phyloP scores from a whole-genome alignment of 108 stramenopile genomes.

The Nitzschia sp. region DNA sequence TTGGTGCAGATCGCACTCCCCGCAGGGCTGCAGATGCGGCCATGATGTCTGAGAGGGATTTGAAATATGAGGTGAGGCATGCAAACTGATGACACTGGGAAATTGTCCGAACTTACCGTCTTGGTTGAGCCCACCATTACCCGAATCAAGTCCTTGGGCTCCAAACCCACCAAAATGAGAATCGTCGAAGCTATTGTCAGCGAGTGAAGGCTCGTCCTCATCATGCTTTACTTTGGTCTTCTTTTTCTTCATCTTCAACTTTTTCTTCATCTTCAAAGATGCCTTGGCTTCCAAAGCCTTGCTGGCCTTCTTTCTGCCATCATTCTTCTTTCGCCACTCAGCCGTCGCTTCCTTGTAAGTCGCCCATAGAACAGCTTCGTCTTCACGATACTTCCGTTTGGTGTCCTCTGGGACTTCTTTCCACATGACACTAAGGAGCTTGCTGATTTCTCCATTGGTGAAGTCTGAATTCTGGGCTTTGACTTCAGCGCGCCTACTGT shows the following conservation, averaged over 20 bases:
- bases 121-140: not conserved
- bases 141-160: not conserved
- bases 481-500: conserved; percentile 34
- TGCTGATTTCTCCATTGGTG: conserved; percentile 38
- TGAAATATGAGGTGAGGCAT: not conserved
- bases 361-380: conserved; percentile 34
- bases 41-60: conserved; percentile 20
- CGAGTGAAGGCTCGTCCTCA: not conserved
- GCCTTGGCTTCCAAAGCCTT: not conserved
- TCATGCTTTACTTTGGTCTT: not conserved
- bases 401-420: conserved; percentile 28
- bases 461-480: conserved; percentile 34
- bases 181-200: conserved; percentile 7
- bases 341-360: conserved; percentile 37
- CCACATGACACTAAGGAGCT: conserved; percentile 44
- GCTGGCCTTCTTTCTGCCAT: conserved; percentile 1
- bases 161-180: conserved; percentile 10
- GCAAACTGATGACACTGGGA: not conserved
- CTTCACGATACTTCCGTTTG: conserved; percentile 19
- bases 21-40: conserved; percentile 26
- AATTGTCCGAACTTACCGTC: not conserved
- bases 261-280: conserved; percentile 1
- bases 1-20: conserved; percentile 28
- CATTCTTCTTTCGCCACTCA: conserved; percentile 34
- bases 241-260: not conserved